Evolutionary conservation across 2,329 filamentous ascomycete species (phyloP), one percentile per base, ranked within the genome.

Genomic region (Exserohilum turcica): DNA sequence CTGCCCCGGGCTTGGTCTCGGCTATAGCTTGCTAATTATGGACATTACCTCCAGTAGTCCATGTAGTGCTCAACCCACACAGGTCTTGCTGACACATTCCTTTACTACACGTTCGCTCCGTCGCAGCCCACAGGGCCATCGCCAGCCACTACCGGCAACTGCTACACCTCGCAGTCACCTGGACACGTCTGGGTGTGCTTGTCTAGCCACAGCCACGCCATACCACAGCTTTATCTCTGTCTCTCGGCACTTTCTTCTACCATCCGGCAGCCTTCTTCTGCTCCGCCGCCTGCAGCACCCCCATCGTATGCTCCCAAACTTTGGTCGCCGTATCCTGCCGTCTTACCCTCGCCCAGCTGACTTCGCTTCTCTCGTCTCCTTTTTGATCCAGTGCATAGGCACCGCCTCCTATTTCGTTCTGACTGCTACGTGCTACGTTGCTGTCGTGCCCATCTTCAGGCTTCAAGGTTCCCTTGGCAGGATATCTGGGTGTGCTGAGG

Each of bases 301-400:
- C 66, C 36, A 64, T 58, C 1, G 68, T 72, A 57, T 73, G 70
- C 12, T 54, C 52, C 71, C 70, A 73, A n/a, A 74, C 60, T 51
- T 59, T 68, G 43, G 65, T 54, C 28, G 49, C 60, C 1, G 65
- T 68, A 27, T 68, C 66, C n/a, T 65, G 55, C 19, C 52, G 58
- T 42, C 66, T 59, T 53, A 65, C 40, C 15, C 52, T 59, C 19
- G 38, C 52, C 47, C 57, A 67, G 42, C 58, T 62, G 13, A 63
- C 63, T 12, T 42, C 32, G 19, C 59, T 60, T 2, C 16, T 57
- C 43, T 62, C 63, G 32, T 66, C 64, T 18, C 63, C 60, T 36
- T 63, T 59, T 42, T 61, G 58, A 3, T 60, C 59, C 15, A 71
- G 51, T 10, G 54, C 48, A 60, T 73, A 70, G n/a, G 57, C 54